A percentile compares a stretch with the other conserved stretches of the same genome.
phyloP scores from a whole-genome alignment of 352 stramenopile species.

The Halophytophthora polymorphica region DNA sequence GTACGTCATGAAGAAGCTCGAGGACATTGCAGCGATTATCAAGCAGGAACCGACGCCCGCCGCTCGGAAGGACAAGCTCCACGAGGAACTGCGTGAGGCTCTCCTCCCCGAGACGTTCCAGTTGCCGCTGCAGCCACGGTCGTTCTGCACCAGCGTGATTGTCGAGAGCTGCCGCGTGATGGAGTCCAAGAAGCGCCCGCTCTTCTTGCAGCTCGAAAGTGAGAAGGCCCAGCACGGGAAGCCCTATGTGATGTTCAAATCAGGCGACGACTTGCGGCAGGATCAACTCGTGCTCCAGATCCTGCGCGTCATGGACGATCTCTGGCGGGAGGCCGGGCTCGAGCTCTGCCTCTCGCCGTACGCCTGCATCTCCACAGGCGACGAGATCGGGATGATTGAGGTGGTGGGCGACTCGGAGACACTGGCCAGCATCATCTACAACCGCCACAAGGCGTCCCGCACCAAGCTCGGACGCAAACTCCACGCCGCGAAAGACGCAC shows the following conservation, averaged over 20 bases:
- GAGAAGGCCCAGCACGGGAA: conserved; percentile 57
- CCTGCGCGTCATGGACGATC: conserved; percentile 87
- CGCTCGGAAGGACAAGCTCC: conserved; percentile 50
- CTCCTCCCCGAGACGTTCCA: conserved; percentile 86
- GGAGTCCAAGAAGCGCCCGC: conserved; percentile 91
- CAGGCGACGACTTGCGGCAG: conserved; percentile 91
- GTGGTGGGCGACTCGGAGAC: conserved; percentile 87
- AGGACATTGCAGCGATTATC: conserved; percentile 64
- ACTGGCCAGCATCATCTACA: conserved; percentile 84
- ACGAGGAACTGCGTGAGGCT: conserved; percentile 43
- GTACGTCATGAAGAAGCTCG: conserved; percentile 91
- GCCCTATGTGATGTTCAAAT: conserved; percentile 90
- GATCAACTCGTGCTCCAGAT: conserved; percentile 93
- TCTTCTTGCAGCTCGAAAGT: conserved; percentile 86
- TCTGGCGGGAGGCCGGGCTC: conserved; percentile 84
- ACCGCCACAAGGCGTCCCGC: conserved; percentile 51
- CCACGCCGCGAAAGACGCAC: conserved; percentile 62
- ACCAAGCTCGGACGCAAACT: conserved; percentile 69
- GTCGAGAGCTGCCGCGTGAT: conserved; percentile 89
- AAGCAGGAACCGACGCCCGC: conserved; percentile 45
- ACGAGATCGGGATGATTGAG: conserved; percentile 88
- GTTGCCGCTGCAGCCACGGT: conserved; percentile 82
- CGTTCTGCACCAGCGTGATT: conserved; percentile 77
- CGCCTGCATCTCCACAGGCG: conserved; percentile 83
- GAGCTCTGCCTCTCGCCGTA: conserved; percentile 87